phyloP scores from a whole-genome alignment of 768 basidiomycete species.

The Podaxis sp. region DNA sequence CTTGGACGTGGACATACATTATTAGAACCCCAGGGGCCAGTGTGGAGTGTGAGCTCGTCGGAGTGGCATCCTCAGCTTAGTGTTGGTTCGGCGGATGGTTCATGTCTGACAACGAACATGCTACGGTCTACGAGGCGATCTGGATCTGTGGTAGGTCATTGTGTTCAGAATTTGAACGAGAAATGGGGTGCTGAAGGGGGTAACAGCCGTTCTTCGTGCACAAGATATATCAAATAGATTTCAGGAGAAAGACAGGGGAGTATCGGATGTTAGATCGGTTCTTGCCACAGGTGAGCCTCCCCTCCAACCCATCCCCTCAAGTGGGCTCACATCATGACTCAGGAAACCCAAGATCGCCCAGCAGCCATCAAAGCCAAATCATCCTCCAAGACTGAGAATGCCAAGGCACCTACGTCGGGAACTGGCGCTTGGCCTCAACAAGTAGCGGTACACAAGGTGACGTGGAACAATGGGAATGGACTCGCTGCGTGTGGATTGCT shows the following conservation, averaged over 20 bases:
- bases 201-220: slow-evolving; percentile 73
- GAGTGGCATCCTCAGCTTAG: slow-evolving; percentile 89
- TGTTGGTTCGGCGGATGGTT: slow-evolving; percentile 81
- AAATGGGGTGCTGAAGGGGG: background rate
- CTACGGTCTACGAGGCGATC: slow-evolving; percentile 68
- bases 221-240: slow-evolving; percentile 86
- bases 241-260: slow-evolving; percentile 69
- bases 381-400: slow-evolving; percentile 18
- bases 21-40: slow-evolving; percentile 74
- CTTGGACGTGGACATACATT: slow-evolving; percentile 72
- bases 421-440: slow-evolving; percentile 80
- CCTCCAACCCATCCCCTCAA: background rate
- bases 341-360: slow-evolving; percentile 55
- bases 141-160: slow-evolving; percentile 61
- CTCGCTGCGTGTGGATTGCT: slow-evolving; percentile 57
- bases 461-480: slow-evolving; percentile 81
- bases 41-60: slow-evolving; percentile 78
- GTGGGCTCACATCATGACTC: slow-evolving; percentile 8
- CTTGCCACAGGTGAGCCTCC: slow-evolving; percentile 58
- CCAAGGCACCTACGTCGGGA: slow-evolving; percentile 28
- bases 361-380: slow-evolving; percentile 37
- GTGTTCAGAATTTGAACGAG: background rate
- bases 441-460: slow-evolving; percentile 73
- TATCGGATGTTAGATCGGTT: slow-evolving; percentile 90
- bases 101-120: slow-evolving; percentile 72